Evolutionary conservation across 345 rosid genomes (phyloP).

Genomic region (Mallotus nudiflorus): DNA sequence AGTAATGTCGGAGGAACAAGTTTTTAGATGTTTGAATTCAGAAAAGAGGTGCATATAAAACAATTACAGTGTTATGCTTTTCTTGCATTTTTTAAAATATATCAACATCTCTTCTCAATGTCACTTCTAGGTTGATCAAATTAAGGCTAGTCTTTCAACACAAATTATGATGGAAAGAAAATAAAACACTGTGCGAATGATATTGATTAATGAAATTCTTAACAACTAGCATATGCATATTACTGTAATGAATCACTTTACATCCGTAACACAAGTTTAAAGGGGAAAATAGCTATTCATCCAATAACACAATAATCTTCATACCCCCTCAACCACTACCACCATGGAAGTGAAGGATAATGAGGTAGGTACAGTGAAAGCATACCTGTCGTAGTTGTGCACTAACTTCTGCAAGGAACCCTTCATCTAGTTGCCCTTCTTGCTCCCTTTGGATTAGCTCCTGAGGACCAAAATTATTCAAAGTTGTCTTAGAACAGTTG

Average conservation of each 20-base stretch:
- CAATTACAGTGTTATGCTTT: neutral
- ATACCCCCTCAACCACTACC: neutral
- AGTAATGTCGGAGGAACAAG: neutral
- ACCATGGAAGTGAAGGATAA: neutral
- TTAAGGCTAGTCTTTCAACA: too few species aligned
- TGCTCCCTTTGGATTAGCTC: constrained; percentile 66
- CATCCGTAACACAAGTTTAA: neutral
- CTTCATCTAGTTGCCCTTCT: constrained; percentile 86
- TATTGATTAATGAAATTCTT: neutral
- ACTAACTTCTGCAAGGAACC: constrained; percentile 86
- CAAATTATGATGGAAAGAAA: too few species aligned
- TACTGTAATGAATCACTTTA: neutral
- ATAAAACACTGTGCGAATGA: too few species aligned
- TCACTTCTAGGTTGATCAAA: too few species aligned
- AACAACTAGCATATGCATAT: neutral
- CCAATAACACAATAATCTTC: neutral
- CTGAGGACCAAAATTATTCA: constrained; percentile 34
- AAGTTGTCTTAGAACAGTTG: neutral
- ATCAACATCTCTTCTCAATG: neutral
- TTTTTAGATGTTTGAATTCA: neutral
- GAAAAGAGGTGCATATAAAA: neutral
- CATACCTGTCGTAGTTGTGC: constrained; percentile 82
- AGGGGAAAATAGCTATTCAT: neutral
- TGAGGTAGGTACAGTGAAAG: neutral
- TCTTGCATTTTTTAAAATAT: neutral